Conservation (phyloP, 345 rosid genomes). For the Eucalyptus regnans region DNA sequence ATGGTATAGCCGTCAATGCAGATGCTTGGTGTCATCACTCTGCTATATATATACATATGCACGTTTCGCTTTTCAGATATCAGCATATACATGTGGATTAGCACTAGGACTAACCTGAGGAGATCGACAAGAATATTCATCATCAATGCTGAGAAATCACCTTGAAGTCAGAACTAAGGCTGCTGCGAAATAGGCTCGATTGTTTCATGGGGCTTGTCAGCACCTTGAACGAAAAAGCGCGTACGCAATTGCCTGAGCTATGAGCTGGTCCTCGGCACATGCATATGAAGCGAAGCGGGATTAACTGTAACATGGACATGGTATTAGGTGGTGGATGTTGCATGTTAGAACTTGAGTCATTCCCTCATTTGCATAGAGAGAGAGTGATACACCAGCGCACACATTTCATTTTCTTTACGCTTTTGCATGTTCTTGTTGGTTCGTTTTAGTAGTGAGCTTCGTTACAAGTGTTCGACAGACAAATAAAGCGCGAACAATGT, state of each 20-base stretch:
- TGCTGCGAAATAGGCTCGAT: neutral
- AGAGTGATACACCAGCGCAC: neutral
- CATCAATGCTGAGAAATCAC: neutral
- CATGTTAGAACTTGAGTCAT: neutral
- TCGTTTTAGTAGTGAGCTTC: neutral
- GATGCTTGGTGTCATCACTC: neutral
- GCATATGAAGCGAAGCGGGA: too few relatives aligned
- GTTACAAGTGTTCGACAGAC: neutral
- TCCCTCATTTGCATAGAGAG: neutral
- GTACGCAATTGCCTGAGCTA: neutral
- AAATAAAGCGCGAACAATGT: neutral
- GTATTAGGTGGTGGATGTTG: neutral
- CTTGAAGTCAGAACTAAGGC: neutral
- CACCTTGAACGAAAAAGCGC: neutral
- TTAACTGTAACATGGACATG: too few relatives aligned
- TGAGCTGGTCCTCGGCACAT: neutral
- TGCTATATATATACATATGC: neutral
- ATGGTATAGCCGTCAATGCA: constrained; percentile 22
- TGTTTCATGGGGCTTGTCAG: neutral
- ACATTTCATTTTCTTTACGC: neutral
- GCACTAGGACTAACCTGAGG: neutral
- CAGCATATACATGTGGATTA: neutral
- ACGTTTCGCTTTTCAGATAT: neutral
- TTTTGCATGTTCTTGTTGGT: neutral
- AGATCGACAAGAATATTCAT: neutral